Evolutionary conservation across 805 yeast genomes (phyloP).

Genomic region (Candida tallmaniae): DNA sequence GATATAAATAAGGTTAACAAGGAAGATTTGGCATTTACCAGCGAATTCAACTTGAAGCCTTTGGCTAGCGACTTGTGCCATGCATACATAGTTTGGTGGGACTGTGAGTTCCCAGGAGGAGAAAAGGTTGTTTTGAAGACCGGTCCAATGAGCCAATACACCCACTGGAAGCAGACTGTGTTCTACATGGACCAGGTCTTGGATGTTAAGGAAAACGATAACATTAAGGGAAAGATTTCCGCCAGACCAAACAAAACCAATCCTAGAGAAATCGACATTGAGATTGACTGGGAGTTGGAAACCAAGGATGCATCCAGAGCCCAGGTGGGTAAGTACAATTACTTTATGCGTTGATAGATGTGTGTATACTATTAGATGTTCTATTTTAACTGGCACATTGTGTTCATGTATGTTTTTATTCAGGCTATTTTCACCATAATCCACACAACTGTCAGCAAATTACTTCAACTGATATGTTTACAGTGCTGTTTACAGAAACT

Average conservation of each 20-base stretch:
- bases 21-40: conserved; percentile 73
- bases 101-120: conserved; percentile 76
- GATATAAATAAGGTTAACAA: conserved; percentile 87
- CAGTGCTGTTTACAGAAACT: too few relatives aligned
- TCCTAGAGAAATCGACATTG: conserved; percentile 88
- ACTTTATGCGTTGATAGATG: conserved; percentile 69
- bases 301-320: conserved; percentile 50
- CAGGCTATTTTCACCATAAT: too few relatives aligned
- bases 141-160: conserved; percentile 89
- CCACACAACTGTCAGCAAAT: too few relatives aligned
- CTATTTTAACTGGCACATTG: too few relatives aligned
- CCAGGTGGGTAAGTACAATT: conserved; percentile 56
- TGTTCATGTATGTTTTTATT: too few relatives aligned
- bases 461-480: too few relatives aligned
- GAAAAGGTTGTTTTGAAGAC: conserved; percentile 77
- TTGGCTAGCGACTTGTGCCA: conserved; percentile 78
- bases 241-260: conserved; percentile 73
- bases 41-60: conserved; percentile 66
- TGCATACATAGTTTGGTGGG: conserved; percentile 93
- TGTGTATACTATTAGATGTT: too few relatives aligned
- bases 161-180: conserved; percentile 99
- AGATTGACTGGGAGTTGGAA: conserved; percentile 53
- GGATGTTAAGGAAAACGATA: conserved; percentile 72
- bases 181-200: conserved; percentile 83
- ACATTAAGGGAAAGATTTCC: conserved; percentile 63